phyloP scores from a whole-genome alignment of 768 basidiomycete genomes.

The Mycena indigotica region DNA sequence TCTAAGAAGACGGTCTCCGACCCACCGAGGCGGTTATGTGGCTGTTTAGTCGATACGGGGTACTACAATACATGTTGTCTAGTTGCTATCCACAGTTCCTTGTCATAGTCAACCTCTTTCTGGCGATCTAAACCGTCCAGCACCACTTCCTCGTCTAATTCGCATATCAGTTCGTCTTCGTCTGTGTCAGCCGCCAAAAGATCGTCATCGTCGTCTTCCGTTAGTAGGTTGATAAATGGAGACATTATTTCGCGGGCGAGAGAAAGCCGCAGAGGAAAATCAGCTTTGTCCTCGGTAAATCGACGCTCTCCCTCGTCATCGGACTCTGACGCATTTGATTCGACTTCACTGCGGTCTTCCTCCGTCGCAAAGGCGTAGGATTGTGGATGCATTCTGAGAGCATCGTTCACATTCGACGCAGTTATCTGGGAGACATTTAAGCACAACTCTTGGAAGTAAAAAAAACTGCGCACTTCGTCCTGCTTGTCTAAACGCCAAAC shows the following conservation, averaged over 20 bases:
- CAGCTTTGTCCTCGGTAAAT: constrained; percentile 6
- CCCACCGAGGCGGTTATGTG: constrained; percentile 73
- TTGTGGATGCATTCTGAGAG: constrained; percentile 11
- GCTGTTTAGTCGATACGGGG: constrained; percentile 52
- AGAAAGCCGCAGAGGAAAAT: constrained; percentile 23
- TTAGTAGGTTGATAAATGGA: constrained; percentile 24
- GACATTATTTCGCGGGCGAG: constrained; percentile 29
- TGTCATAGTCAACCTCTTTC: constrained; percentile 39
- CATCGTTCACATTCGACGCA: constrained; percentile 22
- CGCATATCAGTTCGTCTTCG: constrained; percentile 40
- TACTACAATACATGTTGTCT: not conserved
- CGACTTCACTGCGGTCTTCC: not conserved
- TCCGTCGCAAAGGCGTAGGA: not conserved
- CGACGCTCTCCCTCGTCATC: constrained; percentile 8
- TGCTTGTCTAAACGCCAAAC: constrained; percentile 55
- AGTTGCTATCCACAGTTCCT: constrained; percentile 39
- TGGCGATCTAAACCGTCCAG: constrained; percentile 41
- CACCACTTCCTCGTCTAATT: constrained; percentile 45
- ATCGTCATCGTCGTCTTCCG: constrained; percentile 4
- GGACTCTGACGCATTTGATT: constrained; percentile 1
- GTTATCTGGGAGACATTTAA: constrained; percentile 3
- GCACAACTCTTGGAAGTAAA: not conserved
- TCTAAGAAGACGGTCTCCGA: too few species aligned
- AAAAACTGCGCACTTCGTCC: constrained; percentile 38
- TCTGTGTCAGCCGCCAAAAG: constrained; percentile 30